Percentiles rank a stretch among this genome's conserved stretches.
These are phyloP conservation scores for Citrus cavaleriei DNA, from an alignment of 345 rosid genomes.

Conservation along the genomic window DNA sequence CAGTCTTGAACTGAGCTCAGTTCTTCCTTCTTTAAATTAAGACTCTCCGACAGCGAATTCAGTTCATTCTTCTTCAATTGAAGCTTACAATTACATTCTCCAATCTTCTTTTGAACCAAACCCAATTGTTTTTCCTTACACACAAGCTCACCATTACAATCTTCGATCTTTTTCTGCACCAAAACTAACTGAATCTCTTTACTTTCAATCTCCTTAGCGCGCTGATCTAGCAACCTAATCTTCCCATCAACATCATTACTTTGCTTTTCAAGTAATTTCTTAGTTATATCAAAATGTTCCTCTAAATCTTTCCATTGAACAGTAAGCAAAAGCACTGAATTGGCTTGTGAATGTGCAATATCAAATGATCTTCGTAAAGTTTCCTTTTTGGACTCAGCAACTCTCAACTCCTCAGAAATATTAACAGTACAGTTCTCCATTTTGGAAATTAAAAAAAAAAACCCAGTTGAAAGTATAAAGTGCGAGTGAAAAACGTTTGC, in stretches of 20 bases:
- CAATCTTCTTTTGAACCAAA: background rate
- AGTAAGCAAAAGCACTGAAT: background rate
- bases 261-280: background rate
- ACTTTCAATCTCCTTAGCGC: background rate
- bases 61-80: too few relatives aligned
- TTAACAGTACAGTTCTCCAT: background rate
- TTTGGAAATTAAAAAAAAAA: background rate
- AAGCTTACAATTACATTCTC: too few relatives aligned
- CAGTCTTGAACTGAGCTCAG: too few relatives aligned
- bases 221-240: background rate
- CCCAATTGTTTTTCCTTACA: background rate
- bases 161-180: slow-evolving; percentile 2
- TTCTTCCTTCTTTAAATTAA: too few relatives aligned
- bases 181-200: slow-evolving; percentile 2
- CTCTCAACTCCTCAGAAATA: background rate
- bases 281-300: slow-evolving; percentile 5
- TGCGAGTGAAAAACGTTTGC: too few relatives aligned
- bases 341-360: background rate
- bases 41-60: too few relatives aligned
- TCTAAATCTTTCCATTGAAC: background rate
- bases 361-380: background rate
- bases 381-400: background rate
- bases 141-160: slow-evolving; percentile 5
- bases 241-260: background rate
- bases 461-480: background rate